phyloP scores from a whole-genome alignment of 148 eudicot species.

The Camellia japonica region DNA sequence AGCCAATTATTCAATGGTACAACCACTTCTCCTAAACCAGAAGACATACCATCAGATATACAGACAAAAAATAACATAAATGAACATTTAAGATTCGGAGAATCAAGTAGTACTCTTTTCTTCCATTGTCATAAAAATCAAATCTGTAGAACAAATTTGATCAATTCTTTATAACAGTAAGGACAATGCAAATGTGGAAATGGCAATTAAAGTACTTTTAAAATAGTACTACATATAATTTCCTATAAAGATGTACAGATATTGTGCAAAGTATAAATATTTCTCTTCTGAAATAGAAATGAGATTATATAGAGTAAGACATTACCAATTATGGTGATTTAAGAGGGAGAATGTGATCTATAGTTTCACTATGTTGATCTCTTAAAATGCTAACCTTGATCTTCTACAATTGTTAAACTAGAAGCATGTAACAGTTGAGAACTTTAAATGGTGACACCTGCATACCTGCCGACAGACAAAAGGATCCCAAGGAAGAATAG shows the following conservation, averaged over 20 bases:
- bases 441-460: background rate
- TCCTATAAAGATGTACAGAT: background rate
- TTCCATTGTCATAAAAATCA: background rate
- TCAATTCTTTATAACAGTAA: background rate
- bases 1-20: background rate
- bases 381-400: background rate
- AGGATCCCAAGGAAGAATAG: conserved; percentile 97
- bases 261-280: background rate
- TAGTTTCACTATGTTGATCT: background rate
- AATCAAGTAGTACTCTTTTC: background rate
- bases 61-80: background rate
- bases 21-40: background rate
- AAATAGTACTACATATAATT: background rate
- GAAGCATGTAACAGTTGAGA: background rate
- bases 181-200: background rate
- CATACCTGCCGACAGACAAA: conserved; percentile 92
- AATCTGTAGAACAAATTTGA: background rate
- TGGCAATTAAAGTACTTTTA: background rate
- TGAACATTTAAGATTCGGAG: background rate
- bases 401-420: background rate
- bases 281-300: background rate
- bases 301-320: background rate
- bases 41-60: background rate
- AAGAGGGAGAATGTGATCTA: background rate
- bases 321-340: background rate